These are phyloP conservation scores for Tubosaeta sp. DNA, from an alignment of 768 basidiomycete species.

Conservation along the genomic window DNA sequence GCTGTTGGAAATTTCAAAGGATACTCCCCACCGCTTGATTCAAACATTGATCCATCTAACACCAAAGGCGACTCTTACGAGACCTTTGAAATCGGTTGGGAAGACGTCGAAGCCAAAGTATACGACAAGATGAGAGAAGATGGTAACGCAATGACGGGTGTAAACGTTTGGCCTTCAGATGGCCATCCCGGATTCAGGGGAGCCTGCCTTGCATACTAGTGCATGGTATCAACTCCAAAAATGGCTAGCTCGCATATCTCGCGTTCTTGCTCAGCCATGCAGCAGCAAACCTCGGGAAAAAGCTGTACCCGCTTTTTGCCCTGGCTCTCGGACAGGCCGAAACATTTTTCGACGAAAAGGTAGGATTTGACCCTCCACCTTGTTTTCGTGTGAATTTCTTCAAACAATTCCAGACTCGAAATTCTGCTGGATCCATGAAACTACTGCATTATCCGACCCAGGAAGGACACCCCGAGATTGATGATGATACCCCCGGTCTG, in stretches of 20 bases:
- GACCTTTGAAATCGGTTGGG: constrained; percentile 83
- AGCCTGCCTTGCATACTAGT: constrained; percentile 65
- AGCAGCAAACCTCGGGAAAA: constrained; percentile 47
- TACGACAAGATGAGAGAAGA: constrained; percentile 28
- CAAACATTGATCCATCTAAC: constrained; percentile 67
- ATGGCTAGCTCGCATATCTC: constrained; percentile 16
- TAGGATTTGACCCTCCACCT: constrained; percentile 9
- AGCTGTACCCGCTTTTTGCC: constrained; percentile 66
- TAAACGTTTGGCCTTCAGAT: constrained; percentile 74
- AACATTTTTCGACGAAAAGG: constrained; percentile 66
- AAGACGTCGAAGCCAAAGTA: constrained; percentile 36
- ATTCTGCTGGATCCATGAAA: no score
- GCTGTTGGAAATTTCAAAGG: constrained; percentile 73
- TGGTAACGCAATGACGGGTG: constrained; percentile 60
- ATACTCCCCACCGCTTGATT: constrained; percentile 64
- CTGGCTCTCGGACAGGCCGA: constrained; percentile 58
- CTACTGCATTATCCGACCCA: constrained; percentile 80
- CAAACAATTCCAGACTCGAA: constrained; percentile 41
- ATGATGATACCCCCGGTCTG: constrained; percentile 71
- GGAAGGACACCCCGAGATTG: constrained; percentile 40
- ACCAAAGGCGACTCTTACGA: constrained; percentile 87
- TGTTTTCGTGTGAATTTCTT: not conserved
- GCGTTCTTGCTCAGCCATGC: constrained; percentile 41
- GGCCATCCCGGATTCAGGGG: constrained; percentile 57
- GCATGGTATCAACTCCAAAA: constrained; percentile 25